These are phyloP conservation scores for Termitomyces heimii DNA, from an alignment of 768 basidiomycete species.

Conservation along the genomic window DNA sequence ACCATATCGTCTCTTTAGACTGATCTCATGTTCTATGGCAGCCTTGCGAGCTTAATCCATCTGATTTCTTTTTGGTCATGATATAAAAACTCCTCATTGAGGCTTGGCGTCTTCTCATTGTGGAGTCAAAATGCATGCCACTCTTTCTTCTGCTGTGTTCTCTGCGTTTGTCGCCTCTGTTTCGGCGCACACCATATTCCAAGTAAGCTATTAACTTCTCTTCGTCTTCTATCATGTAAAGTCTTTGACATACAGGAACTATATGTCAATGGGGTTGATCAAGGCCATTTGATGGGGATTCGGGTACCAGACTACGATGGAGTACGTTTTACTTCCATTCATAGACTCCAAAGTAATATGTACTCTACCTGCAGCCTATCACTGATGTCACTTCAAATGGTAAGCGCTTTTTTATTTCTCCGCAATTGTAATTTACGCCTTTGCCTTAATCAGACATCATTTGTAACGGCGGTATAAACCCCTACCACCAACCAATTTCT, in stretches of 20 bases:
- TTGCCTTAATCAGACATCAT: conserved; percentile 26
- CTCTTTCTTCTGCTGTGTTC: conserved; percentile 6
- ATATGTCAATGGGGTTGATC: conserved; percentile 44
- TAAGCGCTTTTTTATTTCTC: neutral
- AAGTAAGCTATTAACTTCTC: conserved; percentile 20
- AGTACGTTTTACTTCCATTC: conserved; percentile 6
- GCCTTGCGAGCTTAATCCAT: conserved; percentile 1
- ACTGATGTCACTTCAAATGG: conserved; percentile 49
- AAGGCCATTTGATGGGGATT: conserved; percentile 37
- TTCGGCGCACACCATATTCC: conserved; percentile 49
- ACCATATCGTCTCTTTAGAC: neutral
- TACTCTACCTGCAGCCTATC: conserved; percentile 35
- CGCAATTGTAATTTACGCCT: neutral
- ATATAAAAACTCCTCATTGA: neutral
- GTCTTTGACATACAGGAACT: conserved; percentile 25
- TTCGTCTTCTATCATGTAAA: neutral
- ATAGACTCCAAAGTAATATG: neutral
- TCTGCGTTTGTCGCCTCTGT: conserved; percentile 18
- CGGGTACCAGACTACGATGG: conserved; percentile 40
- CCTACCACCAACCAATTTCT: conserved; percentile 42
- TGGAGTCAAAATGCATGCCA: conserved; percentile 1
- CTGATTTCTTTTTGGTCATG: neutral
- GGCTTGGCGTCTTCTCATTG: neutral
- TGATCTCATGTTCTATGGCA: neutral
- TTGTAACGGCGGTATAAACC: conserved; percentile 58